A percentile compares a stretch with the other conserved stretches of the same genome.
These are phyloP conservation scores for Amauroascus verrucosus DNA, from an alignment of 2,329 filamentous ascomycete genomes.

Conservation along the genomic window DNA sequence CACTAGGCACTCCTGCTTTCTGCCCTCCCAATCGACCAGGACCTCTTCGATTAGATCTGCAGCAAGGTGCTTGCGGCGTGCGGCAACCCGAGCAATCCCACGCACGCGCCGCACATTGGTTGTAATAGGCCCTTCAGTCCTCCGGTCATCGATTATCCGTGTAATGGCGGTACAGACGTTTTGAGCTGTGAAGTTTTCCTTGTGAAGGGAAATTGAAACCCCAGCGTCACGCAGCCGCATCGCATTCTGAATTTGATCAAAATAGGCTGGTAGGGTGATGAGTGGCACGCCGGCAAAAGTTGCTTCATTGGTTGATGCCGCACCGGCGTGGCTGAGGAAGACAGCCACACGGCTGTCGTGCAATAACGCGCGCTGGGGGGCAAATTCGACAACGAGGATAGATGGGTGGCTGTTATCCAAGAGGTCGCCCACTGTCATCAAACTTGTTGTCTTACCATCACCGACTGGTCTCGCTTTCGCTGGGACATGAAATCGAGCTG, in stretches of 20 bases:
- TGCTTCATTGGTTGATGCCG: constrained; percentile 35
- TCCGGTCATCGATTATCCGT: constrained; percentile 24
- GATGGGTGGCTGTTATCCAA: not conserved
- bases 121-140: constrained; percentile 20
- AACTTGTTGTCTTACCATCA: too few species aligned
- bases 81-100: constrained; percentile 32
- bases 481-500: too few species aligned
- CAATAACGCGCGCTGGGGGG: constrained; percentile 32
- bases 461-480: too few species aligned
- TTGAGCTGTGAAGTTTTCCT: constrained; percentile 27
- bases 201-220: constrained; percentile 30
- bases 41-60: constrained; percentile 38
- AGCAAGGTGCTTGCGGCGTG: constrained; percentile 31
- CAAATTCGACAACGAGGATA: not conserved
- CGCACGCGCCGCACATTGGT: constrained; percentile 32
- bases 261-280: constrained; percentile 32
- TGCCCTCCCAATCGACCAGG: constrained; percentile 28
- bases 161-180: constrained; percentile 26
- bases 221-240: constrained; percentile 30
- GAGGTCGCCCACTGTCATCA: not conserved
- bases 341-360: constrained; percentile 27
- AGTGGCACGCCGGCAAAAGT: constrained; percentile 33
- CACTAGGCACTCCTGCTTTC: not conserved
- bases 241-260: constrained; percentile 36
- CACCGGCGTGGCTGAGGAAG: constrained; percentile 37